Base-by-base conservation (phyloP, 108 stramenopile genomes). In the Skeletonema grethae region DNA sequence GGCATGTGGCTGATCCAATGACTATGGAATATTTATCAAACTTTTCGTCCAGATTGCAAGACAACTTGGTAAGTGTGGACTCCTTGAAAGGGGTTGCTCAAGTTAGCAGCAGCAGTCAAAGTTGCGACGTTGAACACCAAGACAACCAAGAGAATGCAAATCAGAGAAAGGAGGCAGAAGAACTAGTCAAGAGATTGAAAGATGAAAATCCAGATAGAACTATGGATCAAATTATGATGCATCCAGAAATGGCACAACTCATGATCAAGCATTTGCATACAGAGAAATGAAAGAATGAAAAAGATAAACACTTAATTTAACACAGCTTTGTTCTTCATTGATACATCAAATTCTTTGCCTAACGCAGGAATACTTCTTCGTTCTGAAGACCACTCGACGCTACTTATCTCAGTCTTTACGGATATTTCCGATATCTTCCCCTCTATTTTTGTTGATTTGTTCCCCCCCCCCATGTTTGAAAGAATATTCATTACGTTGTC, bases 191-290 rank as follows among this genome's bases (percentile, higher is more conserved):
- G 39, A 53, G 50, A 59, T 46, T 81, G 32, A 39, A 77, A 57
- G 20, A 48, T 25, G 65, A 81, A 60, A 65, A 76, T 25, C 80
- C 75, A 30, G 67, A 72, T 48, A 56, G 75, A 18, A 77, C 80
- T 3, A 72, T 77, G 72, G 80, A 81, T 65, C 61, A 75, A 53
- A 81, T 81, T 13, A 81, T 81, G 80, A 81, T 81, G 80, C 80
- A 81, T 59, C 80, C 80, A n/a, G 80, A 81, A 7, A 81, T 81
- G 80, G 75, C 80, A 11, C 64, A 67, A 60, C 46, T 81, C 16
- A 81, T 81, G 80, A 69, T 69, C 22, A 77, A 81, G 60, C 80
- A 81, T 31, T 66, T 81, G 75, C 69, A 76, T 25, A 71, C 45
- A n/a, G 53, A 57, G 13, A 65, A 25, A 10, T 25, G 13, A 57